Evolutionary conservation across 768 basidiomycete genomes (phyloP), one percentile per base, ranked within the genome.

Genomic region (Termitomyces sp.): DNA sequence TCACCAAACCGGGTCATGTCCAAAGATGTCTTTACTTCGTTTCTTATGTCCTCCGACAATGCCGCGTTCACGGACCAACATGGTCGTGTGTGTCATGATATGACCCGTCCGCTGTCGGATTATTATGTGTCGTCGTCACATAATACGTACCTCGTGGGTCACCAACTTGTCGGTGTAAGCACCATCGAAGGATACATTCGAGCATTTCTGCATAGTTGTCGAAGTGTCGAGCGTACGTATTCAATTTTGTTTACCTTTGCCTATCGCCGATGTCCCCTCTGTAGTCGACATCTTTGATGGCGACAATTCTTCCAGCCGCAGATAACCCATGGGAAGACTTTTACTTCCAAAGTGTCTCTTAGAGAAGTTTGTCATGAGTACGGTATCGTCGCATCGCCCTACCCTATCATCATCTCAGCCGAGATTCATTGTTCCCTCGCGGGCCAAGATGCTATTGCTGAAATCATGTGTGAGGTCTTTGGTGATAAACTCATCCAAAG

Each of bases 331-430:
- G 94, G 94, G 44, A 90, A 90, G 62, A 97, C 95, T 0, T 78
- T 98, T 44, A 98, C 95, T 0, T 83, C 88, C 13, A 93, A 91
- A 66, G 86, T 98, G 3, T 75, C 92, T 0, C 77, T 92, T 1
- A 85, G 92, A 18, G 89, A 91, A 60, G 85, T 94, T 48, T 93
- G 93, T 68, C 76, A 84, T 49, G 91, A 93, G 67, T 98, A 98
- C 66, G 96, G 91, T 1, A 98, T 99, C 66, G 86, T 93, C 47
- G 85, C 91, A 0, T 96, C 94, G 2, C 91, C 94, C 0, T 98
- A 94, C 70, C 97, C 97, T 0, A 82, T 99, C 69, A 92, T 99
- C 73, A 91, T 99, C 54, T 96, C 94, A 4, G 92, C 94, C n/a
- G 97, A 99, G 74, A 83, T 97, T 5, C 96, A 98, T 66, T 97